Evolutionary conservation across 257 asterid genomes (phyloP).

Genomic region (Anisodus tanguticus): DNA sequence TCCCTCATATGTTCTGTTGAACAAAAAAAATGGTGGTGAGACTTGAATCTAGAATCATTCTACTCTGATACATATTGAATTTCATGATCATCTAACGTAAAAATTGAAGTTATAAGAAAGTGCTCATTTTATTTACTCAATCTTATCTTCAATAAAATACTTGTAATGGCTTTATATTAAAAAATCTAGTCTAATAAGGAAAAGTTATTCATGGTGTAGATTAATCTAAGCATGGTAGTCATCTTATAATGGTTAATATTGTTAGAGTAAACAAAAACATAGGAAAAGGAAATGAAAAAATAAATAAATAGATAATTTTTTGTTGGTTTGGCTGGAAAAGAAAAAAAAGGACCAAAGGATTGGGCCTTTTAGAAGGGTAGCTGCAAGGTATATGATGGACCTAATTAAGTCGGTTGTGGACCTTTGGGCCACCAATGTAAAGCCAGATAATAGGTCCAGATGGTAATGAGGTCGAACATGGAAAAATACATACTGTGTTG

Average conservation of each 20-base stretch:
- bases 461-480: too few species aligned
- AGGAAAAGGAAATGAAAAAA: not conserved
- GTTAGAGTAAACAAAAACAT: not conserved
- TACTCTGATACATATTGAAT: not conserved
- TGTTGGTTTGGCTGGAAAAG: not conserved
- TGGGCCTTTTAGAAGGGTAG: not conserved
- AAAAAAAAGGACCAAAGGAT: not conserved
- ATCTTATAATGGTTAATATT: not conserved
- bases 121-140: not conserved
- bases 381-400: not conserved
- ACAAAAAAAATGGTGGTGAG: not conserved
- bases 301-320: too few species aligned
- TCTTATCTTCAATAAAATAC: not conserved
- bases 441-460: too few species aligned
- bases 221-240: not conserved
- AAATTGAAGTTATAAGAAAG: not conserved
- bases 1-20: not conserved
- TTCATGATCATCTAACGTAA: not conserved
- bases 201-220: not conserved
- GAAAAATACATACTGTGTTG: too few species aligned
- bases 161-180: not conserved
- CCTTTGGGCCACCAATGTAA: too few species aligned
- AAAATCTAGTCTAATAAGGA: not conserved
- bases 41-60: not conserved
- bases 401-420: not conserved